A percentile compares a stretch with the other conserved stretches of the same genome.
These are phyloP conservation scores for Harrya chromipes DNA, from an alignment of 768 basidiomycete species.

Conservation along the genomic window DNA sequence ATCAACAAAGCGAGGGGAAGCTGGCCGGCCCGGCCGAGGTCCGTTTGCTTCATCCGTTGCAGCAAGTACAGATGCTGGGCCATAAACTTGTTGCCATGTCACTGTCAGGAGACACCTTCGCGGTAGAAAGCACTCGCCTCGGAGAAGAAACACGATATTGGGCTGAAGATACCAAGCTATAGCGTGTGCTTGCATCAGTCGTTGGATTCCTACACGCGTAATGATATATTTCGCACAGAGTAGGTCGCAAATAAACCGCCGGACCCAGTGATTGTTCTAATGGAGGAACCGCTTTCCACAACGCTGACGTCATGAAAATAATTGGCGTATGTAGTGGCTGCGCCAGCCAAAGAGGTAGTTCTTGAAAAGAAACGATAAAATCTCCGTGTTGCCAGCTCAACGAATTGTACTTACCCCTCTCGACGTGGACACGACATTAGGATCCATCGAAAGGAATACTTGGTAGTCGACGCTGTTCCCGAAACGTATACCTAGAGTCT, in stretches of 20 bases:
- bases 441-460: slow-evolving; percentile 43
- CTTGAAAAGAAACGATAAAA: slow-evolving; percentile 1
- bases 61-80: slow-evolving; percentile 51
- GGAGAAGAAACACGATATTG: slow-evolving; percentile 42
- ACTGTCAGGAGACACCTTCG: background rate
- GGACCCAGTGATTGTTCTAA: too few relatives aligned
- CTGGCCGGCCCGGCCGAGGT: slow-evolving; percentile 45
- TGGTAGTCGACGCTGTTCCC: slow-evolving; percentile 53
- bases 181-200: background rate
- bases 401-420: slow-evolving; percentile 46
- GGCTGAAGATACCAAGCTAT: slow-evolving; percentile 36
- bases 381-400: too few relatives aligned
- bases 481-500: slow-evolving; percentile 34
- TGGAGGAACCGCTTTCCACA: slow-evolving; percentile 48
- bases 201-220: background rate
- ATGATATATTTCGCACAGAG: slow-evolving; percentile 36
- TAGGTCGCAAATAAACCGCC: too few relatives aligned
- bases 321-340: slow-evolving; percentile 52
- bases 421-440: slow-evolving; percentile 38
- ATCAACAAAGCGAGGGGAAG: slow-evolving; percentile 53
- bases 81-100: slow-evolving; percentile 38
- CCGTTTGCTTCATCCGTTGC: slow-evolving; percentile 50
- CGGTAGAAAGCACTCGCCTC: slow-evolving; percentile 27
- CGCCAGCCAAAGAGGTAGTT: slow-evolving; percentile 31
- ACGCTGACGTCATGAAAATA: slow-evolving; percentile 61